phyloP scores from a whole-genome alignment of 371 early-diverging fungal species.

The Syncephalastrum sp. region DNA sequence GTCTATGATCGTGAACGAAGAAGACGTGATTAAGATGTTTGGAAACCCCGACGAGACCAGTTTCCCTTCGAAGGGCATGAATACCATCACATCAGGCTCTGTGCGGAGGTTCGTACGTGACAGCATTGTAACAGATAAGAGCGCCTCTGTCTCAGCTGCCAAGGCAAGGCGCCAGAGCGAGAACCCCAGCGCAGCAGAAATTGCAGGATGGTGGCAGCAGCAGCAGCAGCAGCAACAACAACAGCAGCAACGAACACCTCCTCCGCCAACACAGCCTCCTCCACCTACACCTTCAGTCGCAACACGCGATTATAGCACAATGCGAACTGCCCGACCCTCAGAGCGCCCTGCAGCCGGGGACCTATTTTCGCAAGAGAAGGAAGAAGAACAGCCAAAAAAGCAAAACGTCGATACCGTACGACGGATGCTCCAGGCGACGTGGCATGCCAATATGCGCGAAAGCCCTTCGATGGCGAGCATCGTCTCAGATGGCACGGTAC shows the following conservation, averaged over 20 bases:
- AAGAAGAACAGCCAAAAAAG: conserved; percentile 5
- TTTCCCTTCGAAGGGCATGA: conserved; percentile 1
- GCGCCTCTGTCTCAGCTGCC: conserved; percentile 16
- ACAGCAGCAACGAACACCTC: background rate
- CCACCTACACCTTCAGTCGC: conserved; percentile 16
- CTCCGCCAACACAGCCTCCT: conserved; percentile 10
- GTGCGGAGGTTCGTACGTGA: conserved; percentile 36
- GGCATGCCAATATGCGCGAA: conserved; percentile 20
- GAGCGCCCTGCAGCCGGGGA: background rate
- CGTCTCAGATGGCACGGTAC: conserved; percentile 3
- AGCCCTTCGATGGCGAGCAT: conserved; percentile 25
- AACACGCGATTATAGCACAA: conserved; percentile 18
- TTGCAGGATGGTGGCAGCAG: conserved; percentile 21
- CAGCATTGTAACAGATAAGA: conserved; percentile 24
- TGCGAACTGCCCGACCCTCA: background rate
- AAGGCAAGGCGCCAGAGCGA: conserved; percentile 4
- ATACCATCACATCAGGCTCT: conserved; percentile 33
- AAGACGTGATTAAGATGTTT: conserved; percentile 27
- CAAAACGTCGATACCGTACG: conserved; percentile 23
- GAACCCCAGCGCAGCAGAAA: conserved; percentile 11
- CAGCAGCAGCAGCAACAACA: conserved; percentile 1
- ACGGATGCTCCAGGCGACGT: conserved; percentile 22
- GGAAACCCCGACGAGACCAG: conserved; percentile 1
- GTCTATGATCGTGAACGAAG: conserved; percentile 26
- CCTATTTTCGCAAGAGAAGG: background rate